A percentile compares a stretch with the other conserved stretches of the same genome.
Conservation (phyloP, 2,329 filamentous ascomycete species). For the Clonostachys rhizophaga region DNA sequence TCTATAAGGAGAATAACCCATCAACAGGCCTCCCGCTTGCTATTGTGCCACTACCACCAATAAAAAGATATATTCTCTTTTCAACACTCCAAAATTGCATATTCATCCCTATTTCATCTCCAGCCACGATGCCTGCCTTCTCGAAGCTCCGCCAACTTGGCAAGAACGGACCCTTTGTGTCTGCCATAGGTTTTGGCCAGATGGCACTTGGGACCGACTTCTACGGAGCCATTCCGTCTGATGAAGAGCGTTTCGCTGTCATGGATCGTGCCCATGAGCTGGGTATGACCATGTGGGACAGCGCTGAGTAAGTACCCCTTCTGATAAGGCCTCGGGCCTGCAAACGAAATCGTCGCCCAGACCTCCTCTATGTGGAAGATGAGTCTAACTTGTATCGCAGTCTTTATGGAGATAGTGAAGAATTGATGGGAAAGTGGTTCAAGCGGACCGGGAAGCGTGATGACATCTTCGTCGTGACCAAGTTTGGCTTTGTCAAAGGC, state of each 20-base stretch:
- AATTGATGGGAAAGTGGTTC: conserved; percentile 42
- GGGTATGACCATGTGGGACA: conserved; percentile 44
- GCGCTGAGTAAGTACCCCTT: conserved; percentile 18
- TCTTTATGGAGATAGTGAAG: conserved; percentile 38
- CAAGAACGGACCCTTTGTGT: conserved; percentile 42
- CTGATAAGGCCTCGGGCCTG: no score
- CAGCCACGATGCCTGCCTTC: no score
- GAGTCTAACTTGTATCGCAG: conserved; percentile 1
- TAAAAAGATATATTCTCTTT: no score
- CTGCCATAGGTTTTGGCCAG: conserved; percentile 41
- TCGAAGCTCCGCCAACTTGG: conserved; percentile 26
- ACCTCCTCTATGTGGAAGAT: neutral
- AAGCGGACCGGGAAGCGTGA: conserved; percentile 32
- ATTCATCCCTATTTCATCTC: no score
- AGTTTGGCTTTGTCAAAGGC: conserved; percentile 11
- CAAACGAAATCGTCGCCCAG: neutral
- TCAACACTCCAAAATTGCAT: no score
- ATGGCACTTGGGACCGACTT: conserved; percentile 34
- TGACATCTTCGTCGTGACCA: conserved; percentile 38
- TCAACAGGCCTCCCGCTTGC: no score
- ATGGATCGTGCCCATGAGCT: conserved; percentile 40
- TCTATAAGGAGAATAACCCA: no score
- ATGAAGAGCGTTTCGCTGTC: conserved; percentile 39
- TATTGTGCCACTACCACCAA: no score
- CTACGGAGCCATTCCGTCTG: conserved; percentile 21